Evolutionary conservation across 768 basidiomycete genomes (phyloP).

Genomic region (Boletus fagicola): DNA sequence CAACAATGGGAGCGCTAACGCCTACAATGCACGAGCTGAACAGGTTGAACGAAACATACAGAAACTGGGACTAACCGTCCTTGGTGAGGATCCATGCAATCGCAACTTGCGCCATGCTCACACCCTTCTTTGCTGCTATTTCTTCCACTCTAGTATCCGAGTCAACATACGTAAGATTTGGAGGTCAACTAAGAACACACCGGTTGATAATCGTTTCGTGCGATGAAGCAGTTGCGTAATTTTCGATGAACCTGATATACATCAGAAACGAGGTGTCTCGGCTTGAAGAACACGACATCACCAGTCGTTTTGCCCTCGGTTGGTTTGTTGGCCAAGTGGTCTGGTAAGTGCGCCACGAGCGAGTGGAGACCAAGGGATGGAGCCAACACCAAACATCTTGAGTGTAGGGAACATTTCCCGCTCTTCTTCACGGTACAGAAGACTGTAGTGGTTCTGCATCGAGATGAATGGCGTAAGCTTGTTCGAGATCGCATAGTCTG

Average conservation of each 20-base stretch:
- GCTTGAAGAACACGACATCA: background rate
- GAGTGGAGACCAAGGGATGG: slow-evolving; percentile 47
- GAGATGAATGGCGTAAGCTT: slow-evolving; percentile 55
- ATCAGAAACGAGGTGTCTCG: slow-evolving; percentile 4
- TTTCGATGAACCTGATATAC: slow-evolving; percentile 22
- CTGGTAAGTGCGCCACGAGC: slow-evolving; percentile 38
- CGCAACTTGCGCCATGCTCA: slow-evolving; percentile 44
- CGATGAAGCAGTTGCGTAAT: slow-evolving; percentile 24
- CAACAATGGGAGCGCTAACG: slow-evolving; percentile 46
- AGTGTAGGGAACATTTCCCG: slow-evolving; percentile 56
- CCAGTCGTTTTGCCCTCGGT: slow-evolving; percentile 27
- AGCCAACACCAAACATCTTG: slow-evolving; percentile 44
- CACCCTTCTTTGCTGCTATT: slow-evolving; percentile 36
- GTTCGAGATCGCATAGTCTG: slow-evolving; percentile 42
- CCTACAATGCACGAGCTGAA: slow-evolving; percentile 11
- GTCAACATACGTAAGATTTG: background rate
- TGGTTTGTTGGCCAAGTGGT: slow-evolving; percentile 32
- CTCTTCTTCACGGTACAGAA: slow-evolving; percentile 62
- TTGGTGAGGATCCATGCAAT: slow-evolving; percentile 40
- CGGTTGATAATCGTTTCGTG: slow-evolving; percentile 30
- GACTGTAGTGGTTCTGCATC: slow-evolving; percentile 62
- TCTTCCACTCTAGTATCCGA: slow-evolving; percentile 36
- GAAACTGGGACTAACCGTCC: slow-evolving; percentile 20
- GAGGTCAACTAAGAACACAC: slow-evolving; percentile 4
- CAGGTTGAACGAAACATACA: background rate